These are phyloP conservation scores for Cercospora nicotianae DNA, from an alignment of 2,329 filamentous ascomycete genomes.

Conservation along the genomic window DNA sequence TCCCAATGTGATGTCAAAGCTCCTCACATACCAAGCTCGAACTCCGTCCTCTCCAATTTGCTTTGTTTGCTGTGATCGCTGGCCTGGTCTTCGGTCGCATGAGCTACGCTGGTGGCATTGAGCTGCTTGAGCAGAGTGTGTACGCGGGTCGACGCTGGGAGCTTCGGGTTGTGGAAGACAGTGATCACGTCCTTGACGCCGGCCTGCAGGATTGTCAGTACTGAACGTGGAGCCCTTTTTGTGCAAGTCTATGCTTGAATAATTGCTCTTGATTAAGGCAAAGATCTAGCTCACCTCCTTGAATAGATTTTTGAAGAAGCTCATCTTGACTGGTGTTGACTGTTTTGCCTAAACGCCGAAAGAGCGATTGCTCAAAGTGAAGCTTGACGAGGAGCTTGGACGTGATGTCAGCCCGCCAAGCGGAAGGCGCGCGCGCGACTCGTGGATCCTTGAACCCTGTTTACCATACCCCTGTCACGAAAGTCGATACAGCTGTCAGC, in stretches of 20 bases:
- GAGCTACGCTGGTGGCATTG: conserved; percentile 66
- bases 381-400: conserved; percentile 6
- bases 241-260: too few species aligned
- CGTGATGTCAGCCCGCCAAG: conserved; percentile 4
- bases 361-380: not conserved
- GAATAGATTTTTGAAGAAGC: conserved; percentile 50
- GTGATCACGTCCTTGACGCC: conserved; percentile 76
- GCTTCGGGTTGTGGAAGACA: conserved; percentile 85
- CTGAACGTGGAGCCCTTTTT: not conserved
- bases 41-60: conserved; percentile 63
- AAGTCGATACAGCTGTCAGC: conserved; percentile 12
- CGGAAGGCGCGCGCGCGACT: not conserved
- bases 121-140: conserved; percentile 77
- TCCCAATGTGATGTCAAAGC: not conserved
- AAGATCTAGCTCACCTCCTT: conserved; percentile 43
- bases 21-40: conserved; percentile 63
- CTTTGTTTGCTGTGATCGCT: conserved; percentile 64
- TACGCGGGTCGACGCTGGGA: conserved; percentile 70
- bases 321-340: conserved; percentile 31
- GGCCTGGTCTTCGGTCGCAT: conserved; percentile 73
- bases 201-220: conserved; percentile 33
- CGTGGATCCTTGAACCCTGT: not conserved
- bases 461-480: conserved; percentile 6
- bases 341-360: not conserved
- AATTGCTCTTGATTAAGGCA: not conserved